Evolutionary conservation across 2,329 filamentous ascomycete genomes (phyloP).

Genomic region (Fusarium incarnatum): DNA sequence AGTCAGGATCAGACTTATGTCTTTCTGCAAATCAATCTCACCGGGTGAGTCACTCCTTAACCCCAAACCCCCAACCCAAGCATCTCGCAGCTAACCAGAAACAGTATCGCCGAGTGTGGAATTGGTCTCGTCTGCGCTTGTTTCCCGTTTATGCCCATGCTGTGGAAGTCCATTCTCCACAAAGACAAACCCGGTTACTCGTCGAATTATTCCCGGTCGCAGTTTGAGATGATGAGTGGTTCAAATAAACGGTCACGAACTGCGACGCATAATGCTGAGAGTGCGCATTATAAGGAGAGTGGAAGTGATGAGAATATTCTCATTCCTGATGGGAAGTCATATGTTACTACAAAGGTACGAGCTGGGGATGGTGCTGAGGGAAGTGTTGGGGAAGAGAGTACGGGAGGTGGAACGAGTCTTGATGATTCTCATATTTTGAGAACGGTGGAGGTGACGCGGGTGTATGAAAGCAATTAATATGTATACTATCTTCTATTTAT

Average conservation of each 20-base stretch:
- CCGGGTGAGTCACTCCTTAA: background rate
- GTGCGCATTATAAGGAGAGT: constrained; percentile 7
- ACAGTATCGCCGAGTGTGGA: constrained; percentile 28
- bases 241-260: constrained; percentile 14
- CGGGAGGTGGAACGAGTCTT: background rate
- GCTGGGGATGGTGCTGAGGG: background rate
- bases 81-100: background rate
- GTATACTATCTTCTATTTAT: too few relatives aligned
- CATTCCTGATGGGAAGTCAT: constrained; percentile 11
- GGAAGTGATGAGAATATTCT: constrained; percentile 32
- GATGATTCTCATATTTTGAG: constrained; percentile 24
- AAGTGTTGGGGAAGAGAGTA: background rate
- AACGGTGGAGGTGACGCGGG: constrained; percentile 26
- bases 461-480: constrained; percentile 10
- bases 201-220: constrained; percentile 19
- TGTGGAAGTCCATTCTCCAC: constrained; percentile 34
- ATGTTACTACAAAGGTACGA: constrained; percentile 15
- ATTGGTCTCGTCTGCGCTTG: constrained; percentile 33
- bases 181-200: constrained; percentile 31
- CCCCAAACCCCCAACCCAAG: fast-evolving
- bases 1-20: constrained; percentile 27
- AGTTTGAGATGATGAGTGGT: constrained; percentile 33
- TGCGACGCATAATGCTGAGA: background rate
- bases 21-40: constrained; percentile 32
- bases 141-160: constrained; percentile 35